These are phyloP conservation scores for Hemileccinum rubropunctum DNA, from an alignment of 768 basidiomycete species.

Conservation along the genomic window DNA sequence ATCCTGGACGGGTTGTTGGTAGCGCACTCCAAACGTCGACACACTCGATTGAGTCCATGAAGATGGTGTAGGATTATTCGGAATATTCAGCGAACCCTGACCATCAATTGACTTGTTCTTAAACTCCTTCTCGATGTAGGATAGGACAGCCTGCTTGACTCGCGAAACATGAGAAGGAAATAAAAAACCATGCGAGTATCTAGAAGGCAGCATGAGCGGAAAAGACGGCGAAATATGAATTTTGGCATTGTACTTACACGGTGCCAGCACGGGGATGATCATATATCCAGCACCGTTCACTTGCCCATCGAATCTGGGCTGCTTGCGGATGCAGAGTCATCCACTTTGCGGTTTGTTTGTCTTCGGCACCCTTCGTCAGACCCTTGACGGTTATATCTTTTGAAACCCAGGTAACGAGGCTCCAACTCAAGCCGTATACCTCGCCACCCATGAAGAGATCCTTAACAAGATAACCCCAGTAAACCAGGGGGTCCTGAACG, in stretches of 20 bases:
- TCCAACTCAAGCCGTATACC: slow-evolving; percentile 86
- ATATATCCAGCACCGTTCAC: slow-evolving; percentile 96
- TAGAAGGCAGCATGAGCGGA: slow-evolving; percentile 28
- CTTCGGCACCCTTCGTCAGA: slow-evolving; percentile 79
- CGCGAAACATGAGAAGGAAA: slow-evolving; percentile 86
- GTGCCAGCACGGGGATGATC: slow-evolving; percentile 95
- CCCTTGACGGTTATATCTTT: slow-evolving; percentile 65
- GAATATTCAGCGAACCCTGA: slow-evolving; percentile 19
- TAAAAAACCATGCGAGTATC: slow-evolving; percentile 92
- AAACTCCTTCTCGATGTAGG: slow-evolving; percentile 46
- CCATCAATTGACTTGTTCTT: slow-evolving; percentile 35
- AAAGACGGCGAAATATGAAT: slow-evolving; percentile 1
- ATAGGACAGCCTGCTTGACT: slow-evolving; percentile 54
- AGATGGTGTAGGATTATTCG: slow-evolving; percentile 42
- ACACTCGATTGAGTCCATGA: slow-evolving; percentile 82
- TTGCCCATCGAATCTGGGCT: slow-evolving; percentile 79
- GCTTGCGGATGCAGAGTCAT: slow-evolving; percentile 83
- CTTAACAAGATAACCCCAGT: slow-evolving; percentile 90
- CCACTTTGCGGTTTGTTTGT: slow-evolving; percentile 93
- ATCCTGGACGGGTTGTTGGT: slow-evolving; percentile 64
- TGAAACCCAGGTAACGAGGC: slow-evolving; percentile 85
- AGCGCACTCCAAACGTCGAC: slow-evolving; percentile 76
- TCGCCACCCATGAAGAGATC: slow-evolving; percentile 96
- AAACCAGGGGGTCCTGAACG: slow-evolving; percentile 65
- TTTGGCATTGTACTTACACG: slow-evolving; percentile 54